phyloP scores from a whole-genome alignment of 495 filamentous ascomycete genomes.

The Ascobolus immersus region DNA sequence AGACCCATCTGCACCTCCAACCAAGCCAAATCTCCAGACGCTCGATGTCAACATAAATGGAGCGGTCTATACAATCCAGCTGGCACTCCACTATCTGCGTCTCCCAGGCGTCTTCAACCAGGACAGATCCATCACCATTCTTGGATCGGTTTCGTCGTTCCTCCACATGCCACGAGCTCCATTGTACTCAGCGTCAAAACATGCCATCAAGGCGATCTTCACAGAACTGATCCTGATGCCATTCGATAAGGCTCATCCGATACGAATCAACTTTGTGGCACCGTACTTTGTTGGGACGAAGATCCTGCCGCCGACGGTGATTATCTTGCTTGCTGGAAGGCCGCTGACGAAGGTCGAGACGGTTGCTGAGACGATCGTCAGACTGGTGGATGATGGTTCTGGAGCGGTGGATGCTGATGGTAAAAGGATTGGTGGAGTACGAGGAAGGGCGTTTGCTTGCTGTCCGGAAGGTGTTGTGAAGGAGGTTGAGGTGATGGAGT shows the following conservation, averaged over 20 bases:
- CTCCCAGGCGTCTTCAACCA: slow-evolving; percentile 17
- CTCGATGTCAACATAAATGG: slow-evolving; percentile 36
- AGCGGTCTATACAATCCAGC: slow-evolving; percentile 35
- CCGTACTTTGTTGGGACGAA: slow-evolving; percentile 46
- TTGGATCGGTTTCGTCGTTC: slow-evolving; percentile 31
- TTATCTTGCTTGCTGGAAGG: slow-evolving; percentile 28
- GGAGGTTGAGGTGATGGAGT: slow-evolving; percentile 11
- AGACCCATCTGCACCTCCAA: slow-evolving; percentile 22
- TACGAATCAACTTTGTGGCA: slow-evolving; percentile 33
- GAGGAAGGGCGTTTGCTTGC: slow-evolving; percentile 9
- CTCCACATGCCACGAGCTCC: slow-evolving; percentile 20
- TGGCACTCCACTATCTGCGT: slow-evolving; percentile 34
- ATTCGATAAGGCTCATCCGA: neutral
- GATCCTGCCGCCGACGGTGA: slow-evolving; percentile 19
- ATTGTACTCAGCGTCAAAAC: slow-evolving; percentile 34
- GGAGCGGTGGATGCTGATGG: too few relatives aligned
- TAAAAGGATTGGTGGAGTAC: too few relatives aligned
- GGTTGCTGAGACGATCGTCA: slow-evolving; percentile 25
- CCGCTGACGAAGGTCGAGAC: slow-evolving; percentile 27
- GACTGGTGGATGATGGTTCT: slow-evolving; percentile 9
- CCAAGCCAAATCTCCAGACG: slow-evolving; percentile 27
- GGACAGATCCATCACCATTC: slow-evolving; percentile 27
- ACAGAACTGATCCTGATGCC: slow-evolving; percentile 23
- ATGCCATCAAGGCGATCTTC: slow-evolving; percentile 38
- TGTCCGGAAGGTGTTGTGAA: slow-evolving; percentile 9